phyloP scores from a whole-genome alignment of 768 basidiomycete species.

The Lyophyllum decastes region DNA sequence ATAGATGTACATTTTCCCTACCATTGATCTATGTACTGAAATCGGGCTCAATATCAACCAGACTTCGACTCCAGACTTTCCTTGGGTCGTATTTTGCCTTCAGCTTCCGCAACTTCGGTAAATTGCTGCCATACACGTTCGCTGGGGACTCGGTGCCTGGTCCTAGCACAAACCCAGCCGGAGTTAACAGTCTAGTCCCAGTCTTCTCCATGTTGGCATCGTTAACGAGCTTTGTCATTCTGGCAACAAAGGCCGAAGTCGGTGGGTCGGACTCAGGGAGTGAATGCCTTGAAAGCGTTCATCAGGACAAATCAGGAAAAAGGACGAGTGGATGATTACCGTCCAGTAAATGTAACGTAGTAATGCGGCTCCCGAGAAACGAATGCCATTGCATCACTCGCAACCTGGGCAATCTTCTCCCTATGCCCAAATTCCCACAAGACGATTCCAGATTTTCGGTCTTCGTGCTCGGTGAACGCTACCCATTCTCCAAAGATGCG shows the following conservation, averaged over 20 bases:
- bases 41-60: too few relatives aligned
- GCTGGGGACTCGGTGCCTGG: background rate
- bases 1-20: too few relatives aligned
- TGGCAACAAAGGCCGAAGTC: too few relatives aligned
- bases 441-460: conserved; percentile 9
- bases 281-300: too few relatives aligned
- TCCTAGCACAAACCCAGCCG: too few relatives aligned
- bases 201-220: conserved; percentile 1
- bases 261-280: too few relatives aligned
- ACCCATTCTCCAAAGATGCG: conserved; percentile 17
- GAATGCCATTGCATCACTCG: conserved; percentile 5
- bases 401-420: conserved; percentile 17
- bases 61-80: conserved; percentile 17
- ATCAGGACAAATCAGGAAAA: too few relatives aligned
- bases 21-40: too few relatives aligned
- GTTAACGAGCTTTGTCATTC: too few relatives aligned
- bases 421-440: conserved; percentile 18
- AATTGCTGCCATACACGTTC: conserved; percentile 27
- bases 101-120: conserved; percentile 22
- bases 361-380: conserved; percentile 4
- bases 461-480: conserved; percentile 18
- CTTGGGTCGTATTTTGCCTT: conserved; percentile 33
- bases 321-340: too few relatives aligned
- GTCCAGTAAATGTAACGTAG: conserved; percentile 9
- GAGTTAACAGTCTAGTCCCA: background rate